Evolutionary conservation across 2,329 filamentous ascomycete species (phyloP), one percentile per base, ranked within the genome.

Genomic region (Shiraia sp.): DNA sequence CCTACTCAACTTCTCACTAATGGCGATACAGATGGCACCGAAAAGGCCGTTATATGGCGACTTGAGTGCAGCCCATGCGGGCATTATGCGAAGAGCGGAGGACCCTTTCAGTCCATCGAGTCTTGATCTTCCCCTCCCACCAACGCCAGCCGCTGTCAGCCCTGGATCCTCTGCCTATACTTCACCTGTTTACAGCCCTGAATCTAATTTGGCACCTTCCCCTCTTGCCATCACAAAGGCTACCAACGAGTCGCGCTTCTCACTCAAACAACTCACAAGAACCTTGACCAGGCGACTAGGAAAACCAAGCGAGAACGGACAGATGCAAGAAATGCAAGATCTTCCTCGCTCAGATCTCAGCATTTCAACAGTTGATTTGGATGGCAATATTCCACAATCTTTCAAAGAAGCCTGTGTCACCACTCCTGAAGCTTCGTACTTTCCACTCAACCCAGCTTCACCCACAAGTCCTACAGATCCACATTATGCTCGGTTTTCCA

Each of bases 41-140:
- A 60, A 57, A 36, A 49, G 64, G 24, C 32, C 57, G 19, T 34
- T 67, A 22, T 68, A 65, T 28, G 53, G 55, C 12, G 62, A 68
- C 36, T 43, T 66, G 2, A 54, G 28, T 10, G 50, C 62, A 10
- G 65, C 64, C 10, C 58, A 65, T 47, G 53, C 51, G 8, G 61
- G 64, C n/a, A 65, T 63, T 10, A 36, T 56, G 35, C 40, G 55
- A 19, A 53, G 54, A 10, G 40, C 44, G 6, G 56, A 59, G 16
- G 53, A 59, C 10, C 41, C 47, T 3, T 40, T 43, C 34, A 22
- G 23, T 14, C 34, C 41, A 4, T 43, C 57, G 3, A 32, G 54
- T 23, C 26, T 50, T 6, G 45, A 57, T 7, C 34, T 63, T 12
- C 56, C 62, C 2, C 39, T 53, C 24, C 55, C 57, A 2, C 63